A percentile compares a stretch with the other conserved stretches of the same genome.
phyloP scores from a whole-genome alignment of 1,139 yeast genomes.

The Candida anutae region DNA sequence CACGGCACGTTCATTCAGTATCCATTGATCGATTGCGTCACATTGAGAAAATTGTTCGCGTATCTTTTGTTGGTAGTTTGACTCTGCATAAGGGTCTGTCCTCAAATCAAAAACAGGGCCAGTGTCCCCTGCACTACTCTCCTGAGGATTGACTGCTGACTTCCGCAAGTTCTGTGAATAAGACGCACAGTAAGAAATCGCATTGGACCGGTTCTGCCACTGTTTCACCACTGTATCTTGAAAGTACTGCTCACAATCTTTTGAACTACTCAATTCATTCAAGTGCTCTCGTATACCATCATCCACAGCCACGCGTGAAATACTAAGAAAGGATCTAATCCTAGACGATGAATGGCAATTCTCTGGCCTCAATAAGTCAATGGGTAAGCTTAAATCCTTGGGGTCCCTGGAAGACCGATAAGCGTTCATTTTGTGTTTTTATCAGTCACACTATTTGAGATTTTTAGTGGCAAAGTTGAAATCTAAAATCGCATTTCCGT shows the following conservation, averaged over 20 bases:
- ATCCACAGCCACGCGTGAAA: constrained; percentile 32
- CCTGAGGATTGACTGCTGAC: constrained; percentile 16
- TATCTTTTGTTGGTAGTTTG: constrained; percentile 15
- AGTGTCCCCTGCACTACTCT: not conserved
- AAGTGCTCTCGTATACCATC: constrained; percentile 33
- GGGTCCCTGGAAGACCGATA: no score
- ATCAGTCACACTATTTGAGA: no score
- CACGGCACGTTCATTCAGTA: constrained; percentile 24
- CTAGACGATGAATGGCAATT: constrained; percentile 28
- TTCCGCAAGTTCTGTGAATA: constrained; percentile 12
- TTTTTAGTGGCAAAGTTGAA: no score
- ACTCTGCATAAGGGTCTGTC: constrained; percentile 34
- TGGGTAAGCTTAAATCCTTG: no score
- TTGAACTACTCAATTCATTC: constrained; percentile 16
- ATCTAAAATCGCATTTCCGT: no score
- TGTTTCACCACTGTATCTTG: constrained; percentile 23
- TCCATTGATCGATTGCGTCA: constrained; percentile 31
- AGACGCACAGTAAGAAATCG: constrained; percentile 26
- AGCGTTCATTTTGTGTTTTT: no score
- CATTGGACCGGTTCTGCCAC: constrained; percentile 26
- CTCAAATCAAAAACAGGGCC: constrained; percentile 22
- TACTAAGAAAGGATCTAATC: constrained; percentile 30
- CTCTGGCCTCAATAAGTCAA: constrained; percentile 16
- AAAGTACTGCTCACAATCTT: constrained; percentile 24
- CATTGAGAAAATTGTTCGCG: constrained; percentile 18